phyloP scores from a whole-genome alignment of 192 early-diverging fungal species.

The Gorgonomyces haynaldii region DNA sequence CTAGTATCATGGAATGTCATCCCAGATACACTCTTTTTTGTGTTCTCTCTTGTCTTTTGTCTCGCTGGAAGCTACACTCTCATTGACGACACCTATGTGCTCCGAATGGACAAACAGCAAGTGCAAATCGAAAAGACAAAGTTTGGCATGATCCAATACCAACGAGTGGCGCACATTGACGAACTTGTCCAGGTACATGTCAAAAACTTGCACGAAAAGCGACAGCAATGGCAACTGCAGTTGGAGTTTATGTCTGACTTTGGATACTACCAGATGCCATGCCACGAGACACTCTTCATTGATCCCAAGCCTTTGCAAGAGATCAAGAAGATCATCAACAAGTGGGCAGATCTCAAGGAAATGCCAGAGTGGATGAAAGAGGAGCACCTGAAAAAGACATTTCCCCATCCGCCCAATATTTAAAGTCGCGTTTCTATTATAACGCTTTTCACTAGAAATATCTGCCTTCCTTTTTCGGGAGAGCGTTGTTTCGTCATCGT shows the following conservation, averaged over 20 bases:
- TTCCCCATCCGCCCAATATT: conserved; percentile 2
- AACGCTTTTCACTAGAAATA: too few relatives aligned
- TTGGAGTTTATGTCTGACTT: conserved; percentile 20
- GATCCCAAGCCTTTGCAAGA: conserved; percentile 9
- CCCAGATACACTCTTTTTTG: not conserved
- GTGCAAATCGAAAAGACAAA: conserved; percentile 14
- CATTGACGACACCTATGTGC: conserved; percentile 13
- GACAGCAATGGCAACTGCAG: conserved; percentile 3
- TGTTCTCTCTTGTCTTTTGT: too few relatives aligned
- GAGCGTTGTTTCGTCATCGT: too few relatives aligned
- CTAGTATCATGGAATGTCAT: conserved; percentile 6
- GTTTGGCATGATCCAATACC: conserved; percentile 9
- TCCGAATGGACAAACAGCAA: conserved; percentile 13
- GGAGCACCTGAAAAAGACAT: conserved; percentile 11
- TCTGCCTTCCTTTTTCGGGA: too few relatives aligned
- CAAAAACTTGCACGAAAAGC: not conserved
- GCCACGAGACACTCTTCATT: conserved; percentile 13
- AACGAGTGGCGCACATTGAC: conserved; percentile 11
- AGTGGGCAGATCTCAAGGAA: conserved; percentile 10
- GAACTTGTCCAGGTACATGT: conserved; percentile 9
- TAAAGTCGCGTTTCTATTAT: too few relatives aligned
- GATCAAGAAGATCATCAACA: conserved; percentile 1
- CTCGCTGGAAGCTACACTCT: too few relatives aligned
- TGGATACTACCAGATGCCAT: conserved; percentile 17
- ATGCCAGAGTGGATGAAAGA: conserved; percentile 22